Base-by-base conservation (phyloP, 768 basidiomycete species). In the Russula sp. region DNA sequence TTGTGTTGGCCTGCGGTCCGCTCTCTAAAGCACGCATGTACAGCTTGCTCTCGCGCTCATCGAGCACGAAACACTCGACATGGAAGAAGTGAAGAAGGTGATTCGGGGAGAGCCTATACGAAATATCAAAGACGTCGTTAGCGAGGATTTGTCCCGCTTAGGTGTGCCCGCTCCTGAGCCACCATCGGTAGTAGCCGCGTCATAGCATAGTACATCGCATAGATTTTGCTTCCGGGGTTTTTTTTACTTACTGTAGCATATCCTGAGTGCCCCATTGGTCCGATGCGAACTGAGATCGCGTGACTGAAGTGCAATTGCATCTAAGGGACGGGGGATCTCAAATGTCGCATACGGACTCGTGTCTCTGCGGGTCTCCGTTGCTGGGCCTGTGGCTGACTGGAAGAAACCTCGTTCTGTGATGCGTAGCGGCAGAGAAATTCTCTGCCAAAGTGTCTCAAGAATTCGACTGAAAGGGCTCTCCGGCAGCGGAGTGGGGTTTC, bases 41-140 rank as follows among this genome's bases (percentile, higher is more conserved):
- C 66, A 94, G 93, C 84, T 98, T 45, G 95, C 96, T 2, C 82
- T 83, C 59, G 96, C 96, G 10, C 77, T 99, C 62, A 88, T 99
- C 13, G 94, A 98, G 73, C 89, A 96, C 75, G 96, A 99, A 78
- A 98, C 96, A 20, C 77, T 99, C 66, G 86, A 87, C 68, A 78
- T 83, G 45, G 87, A 91, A 10, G 94, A 99, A 74, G 95, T 98
- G 18, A 78, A 81, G 70, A 87, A 83, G 75, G 93, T 95, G 31
- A 82, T 98, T 72, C 85, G 80, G 62, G 94, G 94, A 44, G 86
- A 96, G 73, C 79, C 82, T 57, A 89, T 93, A 74, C 84, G 87
- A 61, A 81, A 77, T 62, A 81, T 89, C 67, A 76, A 81, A 66
- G 86, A 90, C 70, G 82, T 86, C 55, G 71, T 89, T 66, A 78